Evolutionary conservation across 805 yeast species (phyloP).

Genomic region (Deakozyma indianensis): DNA sequence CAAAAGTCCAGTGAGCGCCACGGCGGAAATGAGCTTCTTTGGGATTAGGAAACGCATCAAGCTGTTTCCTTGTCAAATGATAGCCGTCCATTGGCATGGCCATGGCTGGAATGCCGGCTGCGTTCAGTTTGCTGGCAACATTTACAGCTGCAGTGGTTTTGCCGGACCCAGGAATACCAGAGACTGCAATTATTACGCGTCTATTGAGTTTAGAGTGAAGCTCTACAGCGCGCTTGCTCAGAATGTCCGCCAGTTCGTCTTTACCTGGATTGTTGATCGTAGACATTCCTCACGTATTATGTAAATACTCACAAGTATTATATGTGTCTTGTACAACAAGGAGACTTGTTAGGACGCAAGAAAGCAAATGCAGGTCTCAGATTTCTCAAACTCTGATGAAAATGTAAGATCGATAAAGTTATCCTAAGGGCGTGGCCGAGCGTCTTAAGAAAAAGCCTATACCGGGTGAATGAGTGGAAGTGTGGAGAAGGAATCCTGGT

Average conservation of each 20-base stretch:
- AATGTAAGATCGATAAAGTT: no score
- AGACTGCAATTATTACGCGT: slow-evolving; percentile 42
- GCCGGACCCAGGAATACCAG: slow-evolving; percentile 81
- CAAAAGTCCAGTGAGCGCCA: slow-evolving; percentile 83
- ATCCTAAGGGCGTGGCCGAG: no score
- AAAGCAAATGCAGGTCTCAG: no score
- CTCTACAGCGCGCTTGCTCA: not conserved
- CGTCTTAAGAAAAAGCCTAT: no score
- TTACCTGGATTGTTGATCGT: not conserved
- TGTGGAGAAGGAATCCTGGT: no score
- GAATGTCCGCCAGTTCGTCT: not conserved
- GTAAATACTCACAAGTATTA: no score
- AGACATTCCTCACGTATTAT: not conserved
- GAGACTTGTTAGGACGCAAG: no score
- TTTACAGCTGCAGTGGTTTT: slow-evolving; percentile 50
- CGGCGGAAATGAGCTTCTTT: slow-evolving; percentile 45
- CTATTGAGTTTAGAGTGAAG: not conserved
- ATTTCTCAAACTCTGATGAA: no score
- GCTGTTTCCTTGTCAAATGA: slow-evolving; percentile 39
- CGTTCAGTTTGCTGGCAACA: slow-evolving; percentile 30
- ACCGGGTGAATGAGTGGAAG: no score
- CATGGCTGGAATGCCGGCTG: slow-evolving; percentile 8
- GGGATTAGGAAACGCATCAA: slow-evolving; percentile 40
- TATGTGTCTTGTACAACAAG: no score
- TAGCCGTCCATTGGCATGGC: slow-evolving; percentile 67